Evolutionary conservation across 2,329 filamentous ascomycete species (phyloP), one percentile per base, ranked within the genome.

Genomic region (Cucurbitaria berberidis): DNA sequence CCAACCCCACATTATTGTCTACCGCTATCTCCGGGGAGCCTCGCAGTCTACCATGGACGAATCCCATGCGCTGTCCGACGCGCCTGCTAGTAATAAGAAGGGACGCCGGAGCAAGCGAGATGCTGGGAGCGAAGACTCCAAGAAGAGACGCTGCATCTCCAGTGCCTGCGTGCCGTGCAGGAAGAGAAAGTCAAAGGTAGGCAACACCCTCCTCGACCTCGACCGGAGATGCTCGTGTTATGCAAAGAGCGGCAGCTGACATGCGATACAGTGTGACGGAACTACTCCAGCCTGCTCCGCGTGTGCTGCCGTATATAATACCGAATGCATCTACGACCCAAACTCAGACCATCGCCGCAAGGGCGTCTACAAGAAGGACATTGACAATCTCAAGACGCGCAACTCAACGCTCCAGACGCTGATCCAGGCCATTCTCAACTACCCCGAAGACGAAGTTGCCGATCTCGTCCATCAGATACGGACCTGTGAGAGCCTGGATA

Each of bases 331-430:
- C 61, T 98, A 98, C 80, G 93, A 98, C 71, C 93, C 93, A 3
- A 96, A 93, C 71, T 96, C 93, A 53, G 95, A 99, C 74, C 93
- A 97, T 74, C 89, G 95, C 44, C 88, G 95, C 45, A 98, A 98
- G 74, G 95, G 95, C 55, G 95, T 98, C 43, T 98, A 98, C 75
- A 93, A 93, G 69, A 92, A 96, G 76, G 95, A 96, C 74, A 86
- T 89, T 21, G 93, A 96, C 74, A 91, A 86, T 69, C 83, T 93
- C 73, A 96, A 96, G 77, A 93, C 92, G 19, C 87, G 87, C 58
- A 91, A 88, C 68, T 90, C 91, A 30, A 98, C 93, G 1, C 80
- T 98, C 49, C 91, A 97, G 73, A 92, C 92, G n/a, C 81, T 98
- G 32, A 87, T 98, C 57, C 91, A 97, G 69, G 92, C 93, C 42